These are phyloP conservation scores for Rhododendron griersonianum DNA, from an alignment of 148 eudicot genomes.

Conservation along the genomic window DNA sequence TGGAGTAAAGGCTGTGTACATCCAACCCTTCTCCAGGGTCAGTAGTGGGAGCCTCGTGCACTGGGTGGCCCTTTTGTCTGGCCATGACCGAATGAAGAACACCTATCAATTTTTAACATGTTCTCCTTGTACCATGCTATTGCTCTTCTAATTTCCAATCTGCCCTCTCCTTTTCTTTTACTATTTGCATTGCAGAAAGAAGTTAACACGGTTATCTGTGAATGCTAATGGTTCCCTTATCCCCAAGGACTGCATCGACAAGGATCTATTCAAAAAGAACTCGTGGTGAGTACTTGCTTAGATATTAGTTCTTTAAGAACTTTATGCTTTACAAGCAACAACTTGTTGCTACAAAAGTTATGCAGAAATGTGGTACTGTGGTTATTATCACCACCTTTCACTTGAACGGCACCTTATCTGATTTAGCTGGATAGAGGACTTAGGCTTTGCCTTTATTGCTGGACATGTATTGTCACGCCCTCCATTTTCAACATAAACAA, in stretches of 20 bases:
- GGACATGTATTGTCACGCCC: no score
- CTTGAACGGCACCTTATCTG: background rate
- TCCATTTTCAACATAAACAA: no score
- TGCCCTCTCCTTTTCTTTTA: background rate
- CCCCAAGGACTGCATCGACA: conserved; percentile 72
- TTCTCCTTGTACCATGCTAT: background rate
- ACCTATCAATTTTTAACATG: background rate
- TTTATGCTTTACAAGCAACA: background rate
- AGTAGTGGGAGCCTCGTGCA: background rate
- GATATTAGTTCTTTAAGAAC: background rate
- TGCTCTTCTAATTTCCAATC: background rate
- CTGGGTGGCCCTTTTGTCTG: background rate
- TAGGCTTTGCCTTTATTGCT: background rate
- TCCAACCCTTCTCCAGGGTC: background rate
- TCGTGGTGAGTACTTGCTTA: conserved; percentile 49
- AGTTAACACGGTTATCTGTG: conserved; percentile 68
- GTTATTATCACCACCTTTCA: background rate
- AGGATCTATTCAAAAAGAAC: conserved; percentile 52
- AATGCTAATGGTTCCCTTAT: conserved; percentile 79
- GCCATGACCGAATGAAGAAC: background rate
- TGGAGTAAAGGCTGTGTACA: background rate
- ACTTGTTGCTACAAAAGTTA: background rate
- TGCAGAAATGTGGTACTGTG: background rate
- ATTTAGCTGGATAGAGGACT: background rate
- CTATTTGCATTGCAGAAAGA: conserved; percentile 48